phyloP scores from a whole-genome alignment of 495 filamentous ascomycete genomes.

The Lasiosphaeria miniovina region DNA sequence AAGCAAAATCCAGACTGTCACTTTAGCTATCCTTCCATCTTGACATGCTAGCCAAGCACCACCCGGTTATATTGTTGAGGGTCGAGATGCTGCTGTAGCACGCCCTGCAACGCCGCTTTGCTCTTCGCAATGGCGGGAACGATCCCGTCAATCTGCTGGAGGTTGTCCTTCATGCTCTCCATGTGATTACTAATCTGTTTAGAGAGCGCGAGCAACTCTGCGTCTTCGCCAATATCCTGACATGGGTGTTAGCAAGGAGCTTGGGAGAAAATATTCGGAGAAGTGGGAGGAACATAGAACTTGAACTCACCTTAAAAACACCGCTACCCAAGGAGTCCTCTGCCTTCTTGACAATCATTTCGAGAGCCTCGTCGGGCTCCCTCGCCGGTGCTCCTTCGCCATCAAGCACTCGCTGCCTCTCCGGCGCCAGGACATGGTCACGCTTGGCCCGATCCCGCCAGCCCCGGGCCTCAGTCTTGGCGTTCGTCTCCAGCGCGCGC shows the following conservation, averaged over 20 bases:
- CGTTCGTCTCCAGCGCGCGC: conserved; percentile 36
- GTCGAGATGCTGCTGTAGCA: conserved; percentile 42
- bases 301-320: conserved; percentile 31
- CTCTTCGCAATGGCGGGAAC: conserved; percentile 39
- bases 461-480: conserved; percentile 34
- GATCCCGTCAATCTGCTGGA: conserved; percentile 48
- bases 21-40: neutral
- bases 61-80: conserved; percentile 44
- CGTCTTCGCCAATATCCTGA: conserved; percentile 31
- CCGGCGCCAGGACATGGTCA: conserved; percentile 43
- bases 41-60: conserved; percentile 33
- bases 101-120: conserved; percentile 41
- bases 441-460: conserved; percentile 36
- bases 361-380: conserved; percentile 3
- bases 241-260: neutral
- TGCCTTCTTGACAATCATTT: conserved; percentile 17
- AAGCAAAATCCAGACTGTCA: neutral
- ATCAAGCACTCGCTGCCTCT: conserved; percentile 4
- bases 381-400: conserved; percentile 1
- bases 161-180: conserved; percentile 59
- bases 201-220: conserved; percentile 36
- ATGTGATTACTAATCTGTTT: conserved; percentile 46
- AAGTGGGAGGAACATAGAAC: neutral
- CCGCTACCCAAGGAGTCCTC: neutral
- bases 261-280: neutral